Base-by-base conservation (phyloP, 2,329 filamentous ascomycete genomes). In the Fusarium hostae region DNA sequence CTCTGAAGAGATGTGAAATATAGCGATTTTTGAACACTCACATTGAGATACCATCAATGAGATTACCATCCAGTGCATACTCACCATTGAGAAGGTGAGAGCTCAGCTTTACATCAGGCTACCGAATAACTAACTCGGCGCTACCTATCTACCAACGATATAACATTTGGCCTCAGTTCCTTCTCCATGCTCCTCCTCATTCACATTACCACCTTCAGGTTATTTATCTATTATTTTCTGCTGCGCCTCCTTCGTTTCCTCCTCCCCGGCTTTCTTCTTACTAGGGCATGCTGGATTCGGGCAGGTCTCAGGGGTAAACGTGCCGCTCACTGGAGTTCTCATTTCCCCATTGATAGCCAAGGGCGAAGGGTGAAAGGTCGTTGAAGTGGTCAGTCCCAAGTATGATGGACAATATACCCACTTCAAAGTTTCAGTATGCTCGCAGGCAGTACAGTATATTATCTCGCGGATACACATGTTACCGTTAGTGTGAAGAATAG, bases 401-500 rank as follows among this genome's bases (percentile, higher is more conserved):
- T 32, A 56, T 11, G 52, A 44, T 15, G 37, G 37, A 15, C 52
- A 56, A 30, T 32, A 56, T 15, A 34, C 2, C 52, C 37, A 56
- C 26, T 56, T 44, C 11, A 32, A 7, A 24, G 26, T 45, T 9
- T 45, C 16, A 4, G n/a, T 45, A 15, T 55, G 28, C 12, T 44
- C 28, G n/a, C 52, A 56, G 18, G n/a, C 28, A 32, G 11, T 15
- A 20, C 52, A 56, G 12, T 32, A 24, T 24, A 20, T 26, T 15
- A 24, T 30, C 11, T 34, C 24, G 16, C 52, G 37, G 9, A 56
- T 56, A 15, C 52, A 56, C 37, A 56, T 45, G 4, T 4, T 20
- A 13, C 15, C 7, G 6, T 1, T 15, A n/a, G 37, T 1, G 4
- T 16, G 15, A 13, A 6, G 2, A 6, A 9, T 2, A 10, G 9